Conservation (phyloP, 495 filamentous ascomycete species). For the Daldinia concentrica region DNA sequence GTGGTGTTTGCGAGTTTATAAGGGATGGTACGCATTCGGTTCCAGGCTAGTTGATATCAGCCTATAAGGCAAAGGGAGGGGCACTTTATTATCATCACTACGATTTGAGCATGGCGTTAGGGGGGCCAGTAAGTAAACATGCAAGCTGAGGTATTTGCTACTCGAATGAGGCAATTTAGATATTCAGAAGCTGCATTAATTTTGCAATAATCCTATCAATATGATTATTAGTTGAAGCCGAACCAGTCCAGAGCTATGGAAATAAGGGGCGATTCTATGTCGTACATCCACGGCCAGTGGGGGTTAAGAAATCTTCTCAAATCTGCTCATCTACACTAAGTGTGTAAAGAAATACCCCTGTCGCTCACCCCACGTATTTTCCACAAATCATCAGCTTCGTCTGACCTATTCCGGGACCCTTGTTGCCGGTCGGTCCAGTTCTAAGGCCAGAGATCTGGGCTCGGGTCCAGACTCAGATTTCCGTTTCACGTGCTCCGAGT, state of each 20-base stretch:
- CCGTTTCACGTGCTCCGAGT: conserved; percentile 31
- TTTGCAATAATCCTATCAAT: background rate
- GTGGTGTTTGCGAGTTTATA: conserved; percentile 14
- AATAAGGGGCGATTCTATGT: no score
- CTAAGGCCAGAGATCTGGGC: conserved; percentile 26
- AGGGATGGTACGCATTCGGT: conserved; percentile 24
- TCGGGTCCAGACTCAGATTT: conserved; percentile 27
- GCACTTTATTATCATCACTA: conserved; percentile 20
- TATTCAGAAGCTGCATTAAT: background rate
- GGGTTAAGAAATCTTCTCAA: conserved; percentile 37
- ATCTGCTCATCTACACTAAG: conserved; percentile 30
- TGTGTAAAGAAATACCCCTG: conserved; percentile 10
- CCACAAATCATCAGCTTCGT: conserved; percentile 5
- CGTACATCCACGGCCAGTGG: background rate
- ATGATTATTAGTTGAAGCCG: background rate
- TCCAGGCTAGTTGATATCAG: conserved; percentile 43
- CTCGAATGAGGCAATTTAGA: conserved; percentile 15
- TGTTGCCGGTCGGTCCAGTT: conserved; percentile 1
- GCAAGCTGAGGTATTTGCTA: conserved; percentile 26
- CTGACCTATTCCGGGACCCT: conserved; percentile 21
- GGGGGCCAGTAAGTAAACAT: conserved; percentile 9
- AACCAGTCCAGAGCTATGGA: background rate
- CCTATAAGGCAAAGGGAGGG: conserved; percentile 30
- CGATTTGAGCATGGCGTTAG: conserved; percentile 40
- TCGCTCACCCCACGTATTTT: conserved; percentile 26